phyloP scores from a whole-genome alignment of 2,329 filamentous ascomycete species.

The Colletotrichum sp. region DNA sequence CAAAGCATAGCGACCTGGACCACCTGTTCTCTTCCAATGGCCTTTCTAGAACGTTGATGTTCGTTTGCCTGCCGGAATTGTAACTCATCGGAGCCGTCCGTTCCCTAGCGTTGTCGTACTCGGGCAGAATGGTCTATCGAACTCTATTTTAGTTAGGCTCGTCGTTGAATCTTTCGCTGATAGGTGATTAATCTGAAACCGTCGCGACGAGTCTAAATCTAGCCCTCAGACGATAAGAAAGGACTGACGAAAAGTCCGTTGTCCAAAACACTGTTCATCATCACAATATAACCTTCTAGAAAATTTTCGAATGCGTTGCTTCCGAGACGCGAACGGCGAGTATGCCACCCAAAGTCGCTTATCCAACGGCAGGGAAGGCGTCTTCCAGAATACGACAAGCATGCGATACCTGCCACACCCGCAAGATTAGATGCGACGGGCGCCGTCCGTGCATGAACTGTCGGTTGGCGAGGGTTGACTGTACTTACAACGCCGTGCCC shows the following conservation, averaged over 20 bases:
- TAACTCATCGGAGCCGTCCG: neutral
- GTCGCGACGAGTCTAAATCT: neutral
- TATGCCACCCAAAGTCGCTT: neutral
- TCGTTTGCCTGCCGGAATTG: neutral
- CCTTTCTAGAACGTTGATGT: neutral
- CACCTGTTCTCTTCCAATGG: neutral
- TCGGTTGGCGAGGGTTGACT: conserved; percentile 12
- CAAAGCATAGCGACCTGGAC: neutral
- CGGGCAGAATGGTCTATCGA: neutral
- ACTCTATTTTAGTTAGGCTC: neutral
- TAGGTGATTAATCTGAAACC: neutral
- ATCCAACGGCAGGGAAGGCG: neutral
- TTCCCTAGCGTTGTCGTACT: neutral
- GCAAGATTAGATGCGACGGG: conserved; percentile 35
- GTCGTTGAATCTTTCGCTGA: neutral
- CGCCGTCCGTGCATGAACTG: conserved; percentile 31
- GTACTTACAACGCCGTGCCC: conserved; percentile 33
- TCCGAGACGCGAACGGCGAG: neutral
- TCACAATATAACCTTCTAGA: neutral
- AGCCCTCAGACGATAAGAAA: neutral
- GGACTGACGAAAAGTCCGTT: neutral
- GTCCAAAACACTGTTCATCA: neutral
- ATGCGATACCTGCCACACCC: conserved; percentile 33
- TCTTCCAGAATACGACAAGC: conserved; percentile 29
- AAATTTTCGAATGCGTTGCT: neutral